Evolutionary conservation across 2,329 filamentous ascomycete genomes (phyloP), one percentile per base, ranked within the genome.

Genomic region (Ophiocordyceps unilateralis): DNA sequence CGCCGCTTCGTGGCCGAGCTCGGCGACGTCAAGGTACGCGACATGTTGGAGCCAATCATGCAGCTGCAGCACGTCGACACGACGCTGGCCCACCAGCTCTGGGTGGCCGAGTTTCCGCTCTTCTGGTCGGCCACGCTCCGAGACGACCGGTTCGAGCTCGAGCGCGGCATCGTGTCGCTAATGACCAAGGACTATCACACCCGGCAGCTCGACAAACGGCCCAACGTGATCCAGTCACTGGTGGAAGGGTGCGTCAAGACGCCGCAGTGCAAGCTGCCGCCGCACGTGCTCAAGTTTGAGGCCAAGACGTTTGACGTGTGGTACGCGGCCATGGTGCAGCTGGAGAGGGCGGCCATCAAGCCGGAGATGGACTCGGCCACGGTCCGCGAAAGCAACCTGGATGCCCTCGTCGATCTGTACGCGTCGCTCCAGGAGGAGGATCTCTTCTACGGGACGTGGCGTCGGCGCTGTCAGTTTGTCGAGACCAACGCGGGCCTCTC

Each of bases 401-500:
- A 99, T 61, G 91, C 91, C 0, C 67, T 99, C n/a, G 78, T 94
- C 9, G 89, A 96, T 55, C 70, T 96, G 3, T 98, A 98, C 56
- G 78, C 87, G 6, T 78, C 80, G 1, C 67, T 99, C 14, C 84
- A 93, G 55, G 93, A 99, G 58, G 88, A 96, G 41, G 91, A 99
- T 57, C 69, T 98, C 40, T 99, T 96, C 60, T 96, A 98, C 50
- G 91, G 91, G 9, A 93, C 88, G 1, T 98, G 91, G 91, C 79
- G 91, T 46, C 78, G 91, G 44, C 80, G 91, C 39, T 94, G 88
- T 58, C 86, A 94, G 50, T 98, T 94, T 55, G 83, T 98, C 6
- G 93, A 98, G 66, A 96, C 88, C 9, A 99, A 98, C 56, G 86
- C 91, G 14, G 91, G 88, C 1, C 68, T 99, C 8, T 98, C 91